Percentiles rank a stretch among this genome's conserved stretches.
Conservation (phyloP, 441 rosid genomes). For the Adansonia gregorii region DNA sequence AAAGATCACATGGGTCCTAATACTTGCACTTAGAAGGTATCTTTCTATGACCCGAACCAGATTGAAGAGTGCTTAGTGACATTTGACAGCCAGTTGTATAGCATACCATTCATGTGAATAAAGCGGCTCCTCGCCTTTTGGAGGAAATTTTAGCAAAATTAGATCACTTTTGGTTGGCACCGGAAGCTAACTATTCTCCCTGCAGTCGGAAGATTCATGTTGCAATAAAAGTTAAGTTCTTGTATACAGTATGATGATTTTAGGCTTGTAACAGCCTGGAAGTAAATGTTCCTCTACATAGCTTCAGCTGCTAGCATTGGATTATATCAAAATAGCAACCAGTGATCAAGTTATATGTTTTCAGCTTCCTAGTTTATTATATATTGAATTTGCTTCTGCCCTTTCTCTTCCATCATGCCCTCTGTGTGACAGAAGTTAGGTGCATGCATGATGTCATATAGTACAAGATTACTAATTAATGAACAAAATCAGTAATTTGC, state of each 20-base stretch:
- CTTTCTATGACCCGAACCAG: slow-evolving; percentile 36
- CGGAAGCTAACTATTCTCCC: slow-evolving; percentile 9
- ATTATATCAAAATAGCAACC: neutral
- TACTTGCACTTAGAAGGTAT: slow-evolving; percentile 63
- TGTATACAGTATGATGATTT: slow-evolving; percentile 21
- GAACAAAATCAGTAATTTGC: too few species aligned
- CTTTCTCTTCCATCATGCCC: too few species aligned
- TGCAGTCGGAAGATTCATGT: slow-evolving; percentile 9
- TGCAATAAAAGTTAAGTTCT: neutral
- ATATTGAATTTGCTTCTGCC: neutral
- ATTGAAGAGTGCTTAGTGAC: slow-evolving; percentile 42
- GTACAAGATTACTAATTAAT: too few species aligned
- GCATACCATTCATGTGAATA: slow-evolving; percentile 10
- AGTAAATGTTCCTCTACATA: neutral
- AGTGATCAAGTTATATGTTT: neutral
- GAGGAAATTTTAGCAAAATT: slow-evolving; percentile 20
- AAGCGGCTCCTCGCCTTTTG: slow-evolving; percentile 10
- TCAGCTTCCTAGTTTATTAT: neutral
- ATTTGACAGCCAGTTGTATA: neutral
- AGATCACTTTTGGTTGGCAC: neutral
- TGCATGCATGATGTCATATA: too few species aligned
- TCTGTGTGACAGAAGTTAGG: too few species aligned
- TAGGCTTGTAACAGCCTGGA: neutral
- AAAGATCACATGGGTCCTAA: slow-evolving; percentile 72
- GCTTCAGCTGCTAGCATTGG: neutral